Base-by-base conservation (phyloP, 805 yeast species). In the Metschnikowia aberdeeniae region DNA sequence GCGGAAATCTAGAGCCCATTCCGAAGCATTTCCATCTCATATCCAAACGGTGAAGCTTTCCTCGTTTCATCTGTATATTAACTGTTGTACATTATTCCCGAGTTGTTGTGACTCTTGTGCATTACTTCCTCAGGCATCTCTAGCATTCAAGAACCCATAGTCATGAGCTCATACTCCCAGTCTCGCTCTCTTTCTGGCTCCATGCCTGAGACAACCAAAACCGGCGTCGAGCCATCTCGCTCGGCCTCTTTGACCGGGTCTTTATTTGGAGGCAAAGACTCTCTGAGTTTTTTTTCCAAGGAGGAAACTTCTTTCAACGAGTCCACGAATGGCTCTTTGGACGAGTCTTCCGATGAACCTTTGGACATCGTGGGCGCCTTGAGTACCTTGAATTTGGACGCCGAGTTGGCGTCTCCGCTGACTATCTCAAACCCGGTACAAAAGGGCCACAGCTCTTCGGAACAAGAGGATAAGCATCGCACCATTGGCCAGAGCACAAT, bases 321-420 rank as follows among this genome's bases (percentile, higher is more conserved):
- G 11, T 27, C 54, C 14, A 19, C 44, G 10, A 49, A 28, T 20
- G 49, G 41, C 8, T 41, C 51, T 12, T 47, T 47, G 27, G 47
- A 47, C 14, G 51, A 44, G 9, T 45, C 43, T 13, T 31, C 50
- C 20, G 38, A 45, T 13, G 66, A 62, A 24, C 53, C 51, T 24
- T 61, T 70, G 55, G 80, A 76, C 49, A 67, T 76, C 36, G 76
- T 72, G 24, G 76, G 76, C 12, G 79, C 79, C 17, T 59, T 76
- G 34, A 72, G 70, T 38, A 70, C 71, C 34, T 62, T 77, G 37
- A 69, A 74, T 55, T 62, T 77, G 44, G 78, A 68, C 42, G 73
- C 63, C n/a, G 71, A 73, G 29, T 53, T 63, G 46, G 48, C 35
- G 10, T 42, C 49, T 13, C 47, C 37, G 40, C 28, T 36, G 30